Evolutionary conservation across 805 yeast genomes (phyloP), one percentile per base, ranked within the genome.

Genomic region (Wickerhamiella dianesei): DNA sequence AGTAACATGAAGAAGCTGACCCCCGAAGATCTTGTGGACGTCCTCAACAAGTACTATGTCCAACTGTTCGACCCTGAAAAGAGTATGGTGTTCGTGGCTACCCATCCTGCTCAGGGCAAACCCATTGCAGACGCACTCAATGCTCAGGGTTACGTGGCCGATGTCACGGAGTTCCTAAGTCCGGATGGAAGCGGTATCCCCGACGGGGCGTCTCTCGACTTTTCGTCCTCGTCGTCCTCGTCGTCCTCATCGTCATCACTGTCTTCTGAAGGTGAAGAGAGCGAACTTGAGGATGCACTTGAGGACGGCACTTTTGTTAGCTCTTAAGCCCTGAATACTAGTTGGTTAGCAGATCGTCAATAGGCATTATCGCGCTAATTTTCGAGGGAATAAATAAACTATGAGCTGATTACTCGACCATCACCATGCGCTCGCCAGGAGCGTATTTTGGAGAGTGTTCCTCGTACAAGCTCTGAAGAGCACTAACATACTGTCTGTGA

Each of bases 401-500:
- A 42, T 14, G 14, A 4, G 20, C 3, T 16, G 19, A 3, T 39
- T 44, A 54, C 20, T 45, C 56, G 9, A 54, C 57, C 3, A 54
- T 54, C 21, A 40, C 37, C 18, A 54, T 40, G 36, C 47, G 47
- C 6, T 48, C 54, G 16, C 53, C 56, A 8, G 52, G 50, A n/a
- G 50, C 44, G 43, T 41, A 56, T 25, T 50, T 49, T 22, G 47
- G 69, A 60, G 79, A 84, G 59, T 87, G 74, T 3, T 75, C 79
- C 36, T 80, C 75, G 63, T 77, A 89, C 2, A 87, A 67, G 51
- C 72, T 67, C 51, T 70, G 63, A 54, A 88, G 63, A 50, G 78
- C 83, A 4, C 75, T 71, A 9, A 82, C 72, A 59, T 92, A 92
- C 21, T 78, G 54, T 14, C 64, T 66, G 63, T 89, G 98, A 57